These are phyloP conservation scores for Orbilia javanica DNA, from an alignment of 2,329 filamentous ascomycete species.

Conservation along the genomic window DNA sequence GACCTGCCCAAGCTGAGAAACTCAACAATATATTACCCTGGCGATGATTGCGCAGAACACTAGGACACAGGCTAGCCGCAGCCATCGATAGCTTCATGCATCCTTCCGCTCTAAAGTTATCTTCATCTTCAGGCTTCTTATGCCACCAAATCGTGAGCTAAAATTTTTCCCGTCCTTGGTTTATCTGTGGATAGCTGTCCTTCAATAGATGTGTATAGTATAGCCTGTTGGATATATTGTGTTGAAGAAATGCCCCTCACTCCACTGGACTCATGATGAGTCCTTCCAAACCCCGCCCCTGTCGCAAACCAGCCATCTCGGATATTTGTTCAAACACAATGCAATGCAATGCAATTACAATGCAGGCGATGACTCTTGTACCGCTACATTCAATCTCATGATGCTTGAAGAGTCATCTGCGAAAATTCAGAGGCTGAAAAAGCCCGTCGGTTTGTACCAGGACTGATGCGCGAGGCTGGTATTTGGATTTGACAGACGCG, in stretches of 20 bases:
- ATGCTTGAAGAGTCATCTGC: constrained; percentile 6
- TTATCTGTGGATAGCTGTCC: background rate
- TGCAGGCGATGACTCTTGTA: constrained; percentile 7
- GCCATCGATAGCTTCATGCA: background rate
- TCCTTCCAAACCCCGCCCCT: background rate
- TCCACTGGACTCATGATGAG: background rate
- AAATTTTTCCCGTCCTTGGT: background rate
- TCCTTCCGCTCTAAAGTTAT: background rate
- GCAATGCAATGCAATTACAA: background rate
- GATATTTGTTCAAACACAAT: background rate
- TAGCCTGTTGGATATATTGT: background rate
- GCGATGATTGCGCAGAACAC: background rate
- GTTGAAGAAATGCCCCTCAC: background rate
- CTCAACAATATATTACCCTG: too few relatives aligned
- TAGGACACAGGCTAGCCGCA: background rate
- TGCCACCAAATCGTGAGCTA: background rate
- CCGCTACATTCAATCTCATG: background rate
- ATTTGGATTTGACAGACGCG: background rate
- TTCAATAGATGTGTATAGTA: background rate
- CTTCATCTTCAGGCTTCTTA: background rate
- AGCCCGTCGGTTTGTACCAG: background rate
- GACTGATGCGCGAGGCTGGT: background rate
- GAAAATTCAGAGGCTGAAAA: constrained; percentile 12
- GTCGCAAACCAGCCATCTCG: constrained; percentile 1
- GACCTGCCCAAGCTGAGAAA: too few relatives aligned